A percentile compares a stretch with the other conserved stretches of the same genome.
Evolutionary conservation across 2,329 filamentous ascomycete species (phyloP).

Genomic region (Verticillium klebahnii): DNA sequence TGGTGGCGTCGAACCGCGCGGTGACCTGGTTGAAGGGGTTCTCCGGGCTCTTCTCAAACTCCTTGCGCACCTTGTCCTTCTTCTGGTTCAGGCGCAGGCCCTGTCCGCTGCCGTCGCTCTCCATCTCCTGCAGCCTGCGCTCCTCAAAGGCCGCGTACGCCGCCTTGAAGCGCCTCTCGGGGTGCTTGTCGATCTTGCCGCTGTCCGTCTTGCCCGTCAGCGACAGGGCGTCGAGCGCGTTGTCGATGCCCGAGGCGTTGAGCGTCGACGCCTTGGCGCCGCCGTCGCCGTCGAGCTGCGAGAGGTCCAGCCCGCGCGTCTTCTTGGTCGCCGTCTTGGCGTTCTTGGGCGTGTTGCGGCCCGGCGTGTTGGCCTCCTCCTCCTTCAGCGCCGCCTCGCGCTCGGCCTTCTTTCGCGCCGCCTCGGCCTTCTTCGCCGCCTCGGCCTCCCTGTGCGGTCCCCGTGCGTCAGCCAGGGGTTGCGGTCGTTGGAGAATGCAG

Average conservation of each 20-base stretch:
- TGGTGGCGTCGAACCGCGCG: constrained; percentile 70
- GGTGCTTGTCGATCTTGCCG: constrained; percentile 79
- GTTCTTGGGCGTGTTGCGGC: constrained; percentile 60
- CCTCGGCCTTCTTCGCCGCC: constrained; percentile 76
- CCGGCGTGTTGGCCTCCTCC: constrained; percentile 66
- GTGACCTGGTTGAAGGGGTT: constrained; percentile 91
- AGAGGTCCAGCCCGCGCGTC: constrained; percentile 67
- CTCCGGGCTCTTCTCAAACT: constrained; percentile 91
- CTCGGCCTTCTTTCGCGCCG: constrained; percentile 86
- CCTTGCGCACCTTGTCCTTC: constrained; percentile 78
- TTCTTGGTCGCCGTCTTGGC: constrained; percentile 65
- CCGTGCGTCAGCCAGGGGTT: neutral
- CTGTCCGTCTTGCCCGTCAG: constrained; percentile 50
- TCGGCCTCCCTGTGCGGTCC: constrained; percentile 66
- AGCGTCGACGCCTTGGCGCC: constrained; percentile 43
- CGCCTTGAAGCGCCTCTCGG: constrained; percentile 81
- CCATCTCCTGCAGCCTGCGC: constrained; percentile 77
- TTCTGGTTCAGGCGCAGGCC: constrained; percentile 80
- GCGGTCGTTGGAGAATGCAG: too few relatives aligned
- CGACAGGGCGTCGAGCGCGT: constrained; percentile 81
- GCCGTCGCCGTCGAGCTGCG: constrained; percentile 63
- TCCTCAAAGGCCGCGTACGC: constrained; percentile 82
- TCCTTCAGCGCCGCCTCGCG: constrained; percentile 76
- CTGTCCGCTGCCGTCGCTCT: constrained; percentile 66
- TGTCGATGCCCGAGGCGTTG: constrained; percentile 86